These are phyloP conservation scores for Naganishia friedmannii DNA, from an alignment of 768 basidiomycete species.

Conservation along the genomic window DNA sequence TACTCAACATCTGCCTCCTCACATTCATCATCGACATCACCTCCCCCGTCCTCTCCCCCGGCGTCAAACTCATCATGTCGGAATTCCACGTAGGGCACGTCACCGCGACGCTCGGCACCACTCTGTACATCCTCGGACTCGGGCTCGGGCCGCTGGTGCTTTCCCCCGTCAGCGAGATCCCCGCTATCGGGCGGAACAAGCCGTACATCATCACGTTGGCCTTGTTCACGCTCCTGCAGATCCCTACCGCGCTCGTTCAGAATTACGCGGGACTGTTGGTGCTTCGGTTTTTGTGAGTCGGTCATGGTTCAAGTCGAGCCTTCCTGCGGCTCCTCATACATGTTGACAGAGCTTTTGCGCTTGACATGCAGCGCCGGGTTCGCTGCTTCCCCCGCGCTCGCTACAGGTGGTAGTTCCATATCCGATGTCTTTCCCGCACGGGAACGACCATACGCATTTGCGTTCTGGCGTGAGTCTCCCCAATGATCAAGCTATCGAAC, in stretches of 20 bases:
- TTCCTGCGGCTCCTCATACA: not conserved
- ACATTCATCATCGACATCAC: constrained; percentile 6
- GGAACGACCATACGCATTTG: not conserved
- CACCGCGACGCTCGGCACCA: constrained; percentile 34
- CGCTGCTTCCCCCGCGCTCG: constrained; percentile 50
- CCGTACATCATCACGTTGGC: constrained; percentile 51
- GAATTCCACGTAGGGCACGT: constrained; percentile 26
- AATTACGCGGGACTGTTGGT: constrained; percentile 47
- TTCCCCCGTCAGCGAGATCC: constrained; percentile 42
- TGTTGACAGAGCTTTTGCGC: too few species aligned
- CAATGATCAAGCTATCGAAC: too few species aligned
- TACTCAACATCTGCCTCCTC: constrained; percentile 15
- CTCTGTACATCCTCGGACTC: constrained; percentile 32
- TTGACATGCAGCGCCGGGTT: constrained; percentile 43
- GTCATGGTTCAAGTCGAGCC: not conserved
- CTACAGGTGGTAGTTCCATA: constrained; percentile 46
- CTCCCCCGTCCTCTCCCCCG: constrained; percentile 12
- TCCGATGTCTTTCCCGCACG: not conserved
- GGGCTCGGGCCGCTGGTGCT: constrained; percentile 47
- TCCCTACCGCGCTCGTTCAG: constrained; percentile 44
- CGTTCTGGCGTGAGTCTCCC: not conserved
- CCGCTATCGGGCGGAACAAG: constrained; percentile 48
- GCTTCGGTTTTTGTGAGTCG: constrained; percentile 42
- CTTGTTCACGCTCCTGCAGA: constrained; percentile 51
- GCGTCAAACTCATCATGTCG: constrained; percentile 14